Evolutionary conservation across 441 rosid species (phyloP).

Genomic region (Erodium texanum): DNA sequence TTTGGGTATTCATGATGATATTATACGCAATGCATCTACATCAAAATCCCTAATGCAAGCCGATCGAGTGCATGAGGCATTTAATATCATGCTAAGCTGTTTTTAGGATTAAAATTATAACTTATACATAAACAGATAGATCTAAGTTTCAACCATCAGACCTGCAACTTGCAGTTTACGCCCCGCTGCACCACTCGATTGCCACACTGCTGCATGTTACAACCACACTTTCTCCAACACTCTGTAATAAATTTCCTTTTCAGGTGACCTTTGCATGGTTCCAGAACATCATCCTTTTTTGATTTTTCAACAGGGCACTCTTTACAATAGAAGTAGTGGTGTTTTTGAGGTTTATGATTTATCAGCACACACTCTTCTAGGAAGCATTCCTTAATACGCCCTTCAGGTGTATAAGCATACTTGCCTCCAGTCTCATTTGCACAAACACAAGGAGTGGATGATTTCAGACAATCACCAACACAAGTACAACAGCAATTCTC

Average conservation of each 20-base stretch:
- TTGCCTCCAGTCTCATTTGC: constrained; percentile 33
- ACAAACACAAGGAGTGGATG: constrained; percentile 48
- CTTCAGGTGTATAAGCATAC: constrained; percentile 50
- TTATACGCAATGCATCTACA: neutral
- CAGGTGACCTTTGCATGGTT: constrained; percentile 81
- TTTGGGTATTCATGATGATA: neutral
- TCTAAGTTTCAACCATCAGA: constrained; percentile 15
- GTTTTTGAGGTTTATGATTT: constrained; percentile 49
- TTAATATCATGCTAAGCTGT: constrained; percentile 3
- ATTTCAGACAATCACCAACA: constrained; percentile 56
- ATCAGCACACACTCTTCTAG: constrained; percentile 52
- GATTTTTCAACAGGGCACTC: constrained; percentile 68
- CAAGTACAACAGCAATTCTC: constrained; percentile 62
- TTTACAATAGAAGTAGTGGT: constrained; percentile 41
- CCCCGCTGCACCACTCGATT: constrained; percentile 91
- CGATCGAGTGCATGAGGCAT: neutral
- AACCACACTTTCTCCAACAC: constrained; percentile 90
- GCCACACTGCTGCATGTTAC: constrained; percentile 57
- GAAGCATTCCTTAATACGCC: constrained; percentile 51
- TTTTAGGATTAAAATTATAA: neutral
- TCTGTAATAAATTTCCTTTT: constrained; percentile 68
- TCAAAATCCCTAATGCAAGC: neutral
- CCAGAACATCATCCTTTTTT: constrained; percentile 39
- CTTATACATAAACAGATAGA: constrained; percentile 9
- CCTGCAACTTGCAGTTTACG: constrained; percentile 68